Base-by-base conservation (phyloP, 371 early-diverging fungal species). In the Chytridium lagenaria region DNA sequence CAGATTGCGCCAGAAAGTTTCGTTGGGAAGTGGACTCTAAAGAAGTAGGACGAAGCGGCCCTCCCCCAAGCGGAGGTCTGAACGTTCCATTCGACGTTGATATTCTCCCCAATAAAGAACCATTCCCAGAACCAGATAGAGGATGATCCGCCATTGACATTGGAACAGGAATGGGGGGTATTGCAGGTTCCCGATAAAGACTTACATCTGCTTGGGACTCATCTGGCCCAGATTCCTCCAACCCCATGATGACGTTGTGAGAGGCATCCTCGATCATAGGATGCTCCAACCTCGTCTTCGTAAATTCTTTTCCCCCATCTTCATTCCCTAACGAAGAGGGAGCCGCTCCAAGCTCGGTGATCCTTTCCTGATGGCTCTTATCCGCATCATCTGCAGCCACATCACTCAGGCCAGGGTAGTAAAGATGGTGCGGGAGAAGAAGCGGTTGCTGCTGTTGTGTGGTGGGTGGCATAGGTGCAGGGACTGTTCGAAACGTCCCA, bases 331-430 rank as follows among this genome's bases (percentile, higher is more conserved):
- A n/a, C n/a, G n/a, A n/a, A n/a, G n/a, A n/a, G n/a, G n/a, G n/a
- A n/a, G n/a, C n/a, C n/a, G n/a, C n/a, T n/a, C n/a, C n/a, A n/a
- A n/a, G n/a, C n/a, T n/a, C n/a, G n/a, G n/a, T n/a, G n/a, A n/a
- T n/a, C 44, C 44, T 44, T 19, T 44, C 44, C 44, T 19, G 12
- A 44, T 44, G 44, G 19, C 7, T 19, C 19, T 19, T 44, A 44
- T 44, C 44, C 44, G 44, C 44, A 19, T 44, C 44, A 12, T 44
- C 44, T 44, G 7, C 63, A 19, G 26, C 63, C 7, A 36, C 3
- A 36, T 61, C 63, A 38, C 63, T 38, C 63, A 61, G 12, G 10
- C 63, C 63, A 7, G 63, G 63, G 36, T 38, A 61, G 36, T 38
- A 38, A 34, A 61, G 63, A 31, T 38, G 63, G 23, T 52, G 55